phyloP scores from a whole-genome alignment of 768 basidiomycete species.

The Lyophyllum decastes region DNA sequence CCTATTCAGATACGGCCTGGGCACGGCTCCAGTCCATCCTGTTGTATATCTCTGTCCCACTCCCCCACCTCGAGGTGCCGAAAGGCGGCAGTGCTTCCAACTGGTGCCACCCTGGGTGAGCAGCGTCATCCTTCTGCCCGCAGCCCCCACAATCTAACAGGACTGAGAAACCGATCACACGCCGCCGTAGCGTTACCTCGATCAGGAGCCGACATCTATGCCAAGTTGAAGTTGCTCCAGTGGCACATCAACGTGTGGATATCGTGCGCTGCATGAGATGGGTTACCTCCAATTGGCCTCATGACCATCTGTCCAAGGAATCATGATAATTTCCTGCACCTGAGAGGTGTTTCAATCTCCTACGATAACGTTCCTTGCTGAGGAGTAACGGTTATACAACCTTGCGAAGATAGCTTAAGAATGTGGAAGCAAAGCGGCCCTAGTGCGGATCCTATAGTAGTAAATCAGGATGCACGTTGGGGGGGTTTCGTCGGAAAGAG shows the following conservation, averaged over 20 bases:
- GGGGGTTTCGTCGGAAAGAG: conserved; percentile 1
- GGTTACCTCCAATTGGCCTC: not conserved
- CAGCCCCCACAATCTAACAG: not conserved
- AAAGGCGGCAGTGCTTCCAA: not conserved
- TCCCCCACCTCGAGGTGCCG: conserved; percentile 4
- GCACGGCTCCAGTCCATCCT: not conserved
- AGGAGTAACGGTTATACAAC: not conserved
- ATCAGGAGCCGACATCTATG: not conserved
- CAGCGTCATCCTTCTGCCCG: not conserved
- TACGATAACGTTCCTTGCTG: not conserved
- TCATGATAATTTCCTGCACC: not conserved
- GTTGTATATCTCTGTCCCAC: conserved; percentile 1
- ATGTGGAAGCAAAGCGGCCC: not conserved
- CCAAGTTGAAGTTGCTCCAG: conserved; percentile 4
- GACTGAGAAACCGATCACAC: conserved; percentile 6
- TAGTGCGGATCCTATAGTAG: not conserved
- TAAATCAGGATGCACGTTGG: not conserved
- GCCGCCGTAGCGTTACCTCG: conserved; percentile 5
- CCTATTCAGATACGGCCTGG: not conserved
- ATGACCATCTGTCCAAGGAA: not conserved
- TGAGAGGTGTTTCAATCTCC: not conserved
- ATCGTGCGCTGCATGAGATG: not conserved
- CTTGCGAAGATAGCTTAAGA: not conserved
- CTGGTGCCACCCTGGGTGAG: not conserved
- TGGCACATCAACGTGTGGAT: not conserved